phyloP scores from a whole-genome alignment of 345 rosid genomes.

The Limnanthes douglasii region DNA sequence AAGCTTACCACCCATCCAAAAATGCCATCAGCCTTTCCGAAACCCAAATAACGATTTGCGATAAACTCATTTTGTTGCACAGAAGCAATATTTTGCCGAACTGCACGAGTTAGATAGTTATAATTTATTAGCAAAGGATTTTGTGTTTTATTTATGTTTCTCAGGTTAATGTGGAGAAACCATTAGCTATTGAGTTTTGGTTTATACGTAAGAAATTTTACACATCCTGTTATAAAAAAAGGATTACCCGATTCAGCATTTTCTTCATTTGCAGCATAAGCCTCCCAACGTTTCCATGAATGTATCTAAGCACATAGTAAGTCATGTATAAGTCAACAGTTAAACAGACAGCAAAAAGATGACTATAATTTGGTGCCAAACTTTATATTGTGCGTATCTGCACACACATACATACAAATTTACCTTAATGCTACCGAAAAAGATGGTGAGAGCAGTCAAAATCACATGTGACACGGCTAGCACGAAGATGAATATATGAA shows the following conservation, averaged over 20 bases:
- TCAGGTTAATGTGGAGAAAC: constrained; percentile 12
- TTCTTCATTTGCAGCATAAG: constrained; percentile 11
- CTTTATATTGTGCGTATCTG: not conserved
- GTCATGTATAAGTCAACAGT: not conserved
- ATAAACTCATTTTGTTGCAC: constrained; percentile 44
- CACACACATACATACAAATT: not conserved
- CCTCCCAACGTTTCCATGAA: constrained; percentile 60
- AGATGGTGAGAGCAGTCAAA: constrained; percentile 59
- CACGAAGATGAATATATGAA: constrained; percentile 74
- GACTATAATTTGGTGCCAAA: not conserved
- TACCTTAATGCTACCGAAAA: constrained; percentile 69
- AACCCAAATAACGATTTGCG: constrained; percentile 30
- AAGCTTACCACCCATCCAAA: constrained; percentile 35
- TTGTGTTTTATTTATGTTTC: constrained; percentile 14
- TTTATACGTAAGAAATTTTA: no score
- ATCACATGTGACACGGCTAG: constrained; percentile 61
- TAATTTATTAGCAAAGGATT: not conserved
- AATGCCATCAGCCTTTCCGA: constrained; percentile 23
- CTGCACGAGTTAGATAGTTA: constrained; percentile 13
- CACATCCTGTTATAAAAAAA: no score
- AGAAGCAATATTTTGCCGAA: constrained; percentile 12
- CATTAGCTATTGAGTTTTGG: no score
- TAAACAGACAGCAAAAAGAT: not conserved
- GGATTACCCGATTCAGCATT: no score
- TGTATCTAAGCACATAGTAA: constrained; percentile 23